A percentile compares a stretch with the other conserved stretches of the same genome.
Evolutionary conservation across 176 grass and related monocot species (phyloP).

Genomic region (Phoenix roebelenii): DNA sequence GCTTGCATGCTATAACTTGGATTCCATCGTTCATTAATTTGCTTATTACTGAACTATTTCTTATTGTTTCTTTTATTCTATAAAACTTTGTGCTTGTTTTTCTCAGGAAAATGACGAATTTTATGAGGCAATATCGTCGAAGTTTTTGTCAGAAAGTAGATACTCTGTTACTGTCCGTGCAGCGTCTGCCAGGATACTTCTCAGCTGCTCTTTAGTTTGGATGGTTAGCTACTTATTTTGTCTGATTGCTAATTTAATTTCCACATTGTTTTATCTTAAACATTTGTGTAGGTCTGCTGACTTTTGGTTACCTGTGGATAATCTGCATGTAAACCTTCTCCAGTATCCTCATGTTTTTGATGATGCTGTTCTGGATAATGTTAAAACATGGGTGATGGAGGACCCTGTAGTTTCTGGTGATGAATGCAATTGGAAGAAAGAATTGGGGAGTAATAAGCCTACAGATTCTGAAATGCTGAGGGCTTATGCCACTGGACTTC

Average conservation of each 20-base stretch:
- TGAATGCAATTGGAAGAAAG: constrained; percentile 52
- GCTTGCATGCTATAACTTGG: too few species aligned
- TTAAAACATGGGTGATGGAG: constrained; percentile 68
- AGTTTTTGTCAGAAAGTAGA: constrained; percentile 55
- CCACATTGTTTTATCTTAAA: not conserved
- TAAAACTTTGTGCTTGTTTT: not conserved
- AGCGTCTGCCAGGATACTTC: constrained; percentile 66
- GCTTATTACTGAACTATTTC: too few species aligned
- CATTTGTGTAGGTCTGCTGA: not conserved
- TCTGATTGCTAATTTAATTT: not conserved
- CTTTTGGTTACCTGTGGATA: too few species aligned
- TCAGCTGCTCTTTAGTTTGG: constrained; percentile 64
- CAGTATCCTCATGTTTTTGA: constrained; percentile 79
- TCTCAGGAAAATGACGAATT: constrained; percentile 84
- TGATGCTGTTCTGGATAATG: constrained; percentile 61
- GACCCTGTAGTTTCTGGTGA: constrained; percentile 34
- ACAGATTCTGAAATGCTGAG: constrained; percentile 58
- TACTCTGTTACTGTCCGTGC: constrained; percentile 39
- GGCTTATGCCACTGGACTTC: constrained; percentile 79
- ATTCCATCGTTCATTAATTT: too few species aligned
- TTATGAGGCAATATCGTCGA: constrained; percentile 69
- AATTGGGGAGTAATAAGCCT: constrained; percentile 52
- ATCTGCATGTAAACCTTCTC: not conserved
- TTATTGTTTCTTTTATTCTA: not conserved
- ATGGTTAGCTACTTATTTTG: constrained; percentile 37